Conservation (phyloP, 306 rosid species). For the Rosa lucieae region DNA sequence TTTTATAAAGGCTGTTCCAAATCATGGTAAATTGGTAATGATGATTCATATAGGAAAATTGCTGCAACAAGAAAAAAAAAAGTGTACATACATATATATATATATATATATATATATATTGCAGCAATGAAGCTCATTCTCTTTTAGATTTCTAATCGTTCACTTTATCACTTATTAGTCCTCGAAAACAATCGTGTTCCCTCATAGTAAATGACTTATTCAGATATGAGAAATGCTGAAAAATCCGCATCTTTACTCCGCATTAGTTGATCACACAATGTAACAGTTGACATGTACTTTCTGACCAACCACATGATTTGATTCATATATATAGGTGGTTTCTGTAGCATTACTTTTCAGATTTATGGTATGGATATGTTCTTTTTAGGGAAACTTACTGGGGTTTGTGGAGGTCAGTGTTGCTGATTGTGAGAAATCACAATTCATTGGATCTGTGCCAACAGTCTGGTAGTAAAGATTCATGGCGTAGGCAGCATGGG, state of each 20-base stretch:
- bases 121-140: background rate
- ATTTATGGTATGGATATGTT: background rate
- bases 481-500: constrained; percentile 90
- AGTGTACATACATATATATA: too few relatives aligned
- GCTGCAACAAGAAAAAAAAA: background rate
- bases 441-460: constrained; percentile 61
- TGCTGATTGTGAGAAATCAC: constrained; percentile 92
- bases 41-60: background rate
- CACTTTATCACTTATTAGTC: background rate
- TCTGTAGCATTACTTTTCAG: background rate
- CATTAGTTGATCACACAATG: background rate
- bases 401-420: constrained; percentile 74
- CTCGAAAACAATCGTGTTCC: background rate
- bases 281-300: background rate
- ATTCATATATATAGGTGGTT: background rate
- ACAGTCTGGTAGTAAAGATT: constrained; percentile 72
- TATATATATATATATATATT: background rate
- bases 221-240: background rate
- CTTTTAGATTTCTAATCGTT: background rate
- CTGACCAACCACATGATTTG: background rate
- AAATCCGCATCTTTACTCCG: background rate
- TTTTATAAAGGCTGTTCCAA: background rate
- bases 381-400: constrained; percentile 44
- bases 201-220: background rate
- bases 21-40: background rate